A percentile compares a stretch with the other conserved stretches of the same genome.
phyloP scores from a whole-genome alignment of 139 green algal genomes.

The Astrephomene gubernaculifera region DNA sequence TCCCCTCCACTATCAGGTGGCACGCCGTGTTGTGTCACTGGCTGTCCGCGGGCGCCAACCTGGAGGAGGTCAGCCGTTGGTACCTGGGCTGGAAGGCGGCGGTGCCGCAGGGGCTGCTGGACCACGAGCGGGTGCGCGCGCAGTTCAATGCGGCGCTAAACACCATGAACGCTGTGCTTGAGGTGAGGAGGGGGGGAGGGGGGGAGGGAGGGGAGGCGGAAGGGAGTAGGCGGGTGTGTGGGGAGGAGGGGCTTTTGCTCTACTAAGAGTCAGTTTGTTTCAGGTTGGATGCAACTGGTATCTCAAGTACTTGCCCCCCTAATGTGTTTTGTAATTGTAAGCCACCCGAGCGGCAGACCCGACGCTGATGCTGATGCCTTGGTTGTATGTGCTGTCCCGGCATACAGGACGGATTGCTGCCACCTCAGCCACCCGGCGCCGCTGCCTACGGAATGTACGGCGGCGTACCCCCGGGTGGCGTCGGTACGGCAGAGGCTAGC shows the following conservation, averaged over 20 bases:
- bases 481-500: not conserved
- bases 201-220: not conserved
- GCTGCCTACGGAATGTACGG: not conserved
- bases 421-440: conserved; percentile 15
- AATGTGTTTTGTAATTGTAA: not conserved
- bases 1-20: conserved; percentile 89
- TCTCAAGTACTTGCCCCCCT: not conserved
- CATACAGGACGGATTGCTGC: conserved; percentile 28
- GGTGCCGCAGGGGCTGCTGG: conserved; percentile 68
- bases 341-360: too few relatives aligned
- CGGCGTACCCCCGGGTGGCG: not conserved
- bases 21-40: conserved; percentile 86
- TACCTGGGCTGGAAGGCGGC: conserved; percentile 93
- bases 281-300: not conserved
- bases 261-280: not conserved
- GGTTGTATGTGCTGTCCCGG: not conserved
- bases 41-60: conserved; percentile 83
- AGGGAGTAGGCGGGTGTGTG: not conserved
- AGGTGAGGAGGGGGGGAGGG: conserved; percentile 43
- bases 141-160: conserved; percentile 87
- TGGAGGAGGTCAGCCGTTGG: conserved; percentile 93
- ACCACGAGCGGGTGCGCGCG: conserved; percentile 79
- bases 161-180: conserved; percentile 90
- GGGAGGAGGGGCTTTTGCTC: not conserved
- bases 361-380: too few relatives aligned